Evolutionary conservation across 2,329 filamentous ascomycete genomes (phyloP), one percentile per base, ranked within the genome.

Genomic region (Fusarium pseudonygamai): DNA sequence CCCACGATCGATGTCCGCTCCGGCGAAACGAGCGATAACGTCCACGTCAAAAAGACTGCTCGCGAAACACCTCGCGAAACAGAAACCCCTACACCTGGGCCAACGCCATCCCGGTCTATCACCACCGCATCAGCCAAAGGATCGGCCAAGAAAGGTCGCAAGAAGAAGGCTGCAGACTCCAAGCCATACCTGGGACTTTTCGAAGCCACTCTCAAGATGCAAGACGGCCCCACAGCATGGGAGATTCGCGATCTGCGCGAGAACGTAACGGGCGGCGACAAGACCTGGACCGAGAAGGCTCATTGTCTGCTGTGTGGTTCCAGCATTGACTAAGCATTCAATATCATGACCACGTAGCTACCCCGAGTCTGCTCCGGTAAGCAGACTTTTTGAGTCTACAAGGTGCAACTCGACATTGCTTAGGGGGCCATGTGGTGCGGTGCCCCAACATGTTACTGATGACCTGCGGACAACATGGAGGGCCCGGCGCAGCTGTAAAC

Each of bases 151-250:
- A 84, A 75, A 79, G 79, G 70, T 74, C 81, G 83, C 13, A 84
- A 84, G 74, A 85, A 82, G 67, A 83, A 83, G 72, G 60, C n/a
- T 20, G 72, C 78, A 39, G 80, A 80, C 36, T 73, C 78, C 59
- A 87, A 84, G 74, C 86, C 86, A 6, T 90, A 88, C 76, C 80
- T 85, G 45, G 86, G 85, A 1, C 78, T 87, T 10, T 90, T 90
- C 63, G 82, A 87, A 55, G 88, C 86, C 7, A 81, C 79, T 6
- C 80, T 90, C 30, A 82, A 83, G 69, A 85, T 87, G 76, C 84
- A 85, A 43, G 79, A 81, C 7, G 85, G 83, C 7, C 85, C 86
- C 24, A 85, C 87, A 2, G 78, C 83, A 28, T 83, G 89, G 57
- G 85, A 88, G 71, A 85, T 90, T 57, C 84, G 79, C 32, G 88